These are phyloP conservation scores for Chaetomiaceae sp. DNA, from an alignment of 2,329 filamentous ascomycete genomes.

Conservation along the genomic window DNA sequence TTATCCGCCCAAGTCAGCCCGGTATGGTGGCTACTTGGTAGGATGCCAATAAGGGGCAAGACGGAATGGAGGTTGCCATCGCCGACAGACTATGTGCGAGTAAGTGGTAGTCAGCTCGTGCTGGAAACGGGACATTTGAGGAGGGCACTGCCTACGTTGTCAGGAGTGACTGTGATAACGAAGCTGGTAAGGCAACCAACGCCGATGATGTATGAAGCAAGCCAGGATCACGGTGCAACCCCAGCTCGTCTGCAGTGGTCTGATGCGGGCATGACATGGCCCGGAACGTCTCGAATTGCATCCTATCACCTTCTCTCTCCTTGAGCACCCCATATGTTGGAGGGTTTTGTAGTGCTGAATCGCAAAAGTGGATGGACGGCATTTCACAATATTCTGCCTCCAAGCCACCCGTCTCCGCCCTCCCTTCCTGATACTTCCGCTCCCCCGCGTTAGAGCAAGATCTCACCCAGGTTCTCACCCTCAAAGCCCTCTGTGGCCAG, in stretches of 20 bases:
- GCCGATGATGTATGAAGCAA: no score
- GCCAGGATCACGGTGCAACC: not conserved
- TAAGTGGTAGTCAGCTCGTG: no score
- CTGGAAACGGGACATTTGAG: no score
- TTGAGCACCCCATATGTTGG: conserved; percentile 1
- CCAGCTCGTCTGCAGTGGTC: no score
- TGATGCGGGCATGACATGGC: not conserved
- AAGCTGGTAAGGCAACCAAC: no score
- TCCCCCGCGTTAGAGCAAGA: conserved; percentile 50
- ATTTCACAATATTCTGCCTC: conserved; percentile 62
- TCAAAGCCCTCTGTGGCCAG: conserved; percentile 78
- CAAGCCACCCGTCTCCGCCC: conserved; percentile 17
- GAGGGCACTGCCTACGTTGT: no score
- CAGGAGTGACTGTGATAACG: no score
- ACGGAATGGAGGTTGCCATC: no score
- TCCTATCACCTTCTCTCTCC: conserved; percentile 3
- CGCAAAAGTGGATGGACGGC: conserved; percentile 29
- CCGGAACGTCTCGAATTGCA: conserved; percentile 1
- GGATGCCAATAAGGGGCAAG: no score
- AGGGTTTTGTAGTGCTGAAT: not conserved
- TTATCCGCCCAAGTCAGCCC: no score
- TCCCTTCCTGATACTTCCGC: not conserved
- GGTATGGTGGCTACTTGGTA: no score
- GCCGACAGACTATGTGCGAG: no score
- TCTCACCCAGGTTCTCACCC: conserved; percentile 73